Base-by-base conservation (phyloP, 2,329 filamentous ascomycete species). In the Chaetomium globosum region DNA sequence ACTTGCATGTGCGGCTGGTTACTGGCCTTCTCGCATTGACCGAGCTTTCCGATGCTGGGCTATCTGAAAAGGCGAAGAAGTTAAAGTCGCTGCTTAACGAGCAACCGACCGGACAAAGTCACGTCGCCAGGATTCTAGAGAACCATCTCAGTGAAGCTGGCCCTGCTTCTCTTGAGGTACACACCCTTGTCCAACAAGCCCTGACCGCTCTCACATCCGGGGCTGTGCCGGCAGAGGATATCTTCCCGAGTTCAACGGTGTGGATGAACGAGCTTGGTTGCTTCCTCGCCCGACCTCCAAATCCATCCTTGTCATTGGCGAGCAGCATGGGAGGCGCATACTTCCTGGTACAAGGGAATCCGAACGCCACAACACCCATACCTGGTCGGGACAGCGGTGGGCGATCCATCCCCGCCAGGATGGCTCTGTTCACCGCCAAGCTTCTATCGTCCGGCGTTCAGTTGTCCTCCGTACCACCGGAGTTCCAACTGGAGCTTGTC, bases 381-480 rank as follows among this genome's bases (percentile, higher is more conserved):
- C 67, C 69, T 64, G 74, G 79, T 36, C 82, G 89, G 52, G 93
- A 97, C 73, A 80, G 83, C 4, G 84, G 85, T 68, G 90, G 90
- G 0, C 85, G 88, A 36, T 92, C 92, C 1, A 81, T 90, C 61
- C 87, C 92, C 0, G 85, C 91, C 16, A 84, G 94, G 63, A 90
- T 96, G 79, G 87, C 89, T 0, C 81, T 89, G 57, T 97, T 93
- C 74, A 84, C 87, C 0, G 80, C 82, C 6, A 83, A 82, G 57
- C 74, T 95, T 0, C 74, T 93, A 0, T 72, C 75, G 0, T 74
- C 76, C 3, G 77, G 78, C 0, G 70, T 82, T 10, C 70, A 79
- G 2, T 63, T 82, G 0, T 70, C 77, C 0, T 70, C 75, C 0
- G 67, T 85, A 0, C 78, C 83, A 0, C 71, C 73, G 2, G 73